phyloP scores from a whole-genome alignment of 106 monocot genomes.

The Chionographis japonica region DNA sequence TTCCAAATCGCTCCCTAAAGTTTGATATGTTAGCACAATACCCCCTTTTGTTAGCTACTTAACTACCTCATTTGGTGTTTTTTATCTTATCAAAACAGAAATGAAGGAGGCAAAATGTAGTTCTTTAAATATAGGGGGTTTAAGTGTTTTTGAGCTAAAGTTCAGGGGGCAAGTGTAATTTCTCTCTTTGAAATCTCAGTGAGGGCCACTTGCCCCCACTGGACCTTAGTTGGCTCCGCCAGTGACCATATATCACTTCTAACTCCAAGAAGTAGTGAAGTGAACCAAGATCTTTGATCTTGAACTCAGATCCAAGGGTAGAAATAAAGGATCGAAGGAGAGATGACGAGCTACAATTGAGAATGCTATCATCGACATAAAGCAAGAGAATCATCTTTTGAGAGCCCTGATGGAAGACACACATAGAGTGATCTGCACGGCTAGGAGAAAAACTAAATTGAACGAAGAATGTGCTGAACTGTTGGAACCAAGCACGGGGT shows the following conservation, averaged over 20 bases:
- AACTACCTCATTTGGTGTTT: no score
- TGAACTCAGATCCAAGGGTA: background rate
- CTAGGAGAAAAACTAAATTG: background rate
- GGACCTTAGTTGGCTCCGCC: no score
- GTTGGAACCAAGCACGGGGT: background rate
- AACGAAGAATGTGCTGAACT: background rate
- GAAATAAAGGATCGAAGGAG: background rate
- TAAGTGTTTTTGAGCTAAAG: no score
- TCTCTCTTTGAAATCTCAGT: no score
- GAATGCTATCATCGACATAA: slow-evolving; percentile 13
- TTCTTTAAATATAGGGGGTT: no score
- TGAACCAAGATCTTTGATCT: slow-evolving; percentile 8
- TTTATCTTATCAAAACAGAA: no score
- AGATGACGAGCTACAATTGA: background rate
- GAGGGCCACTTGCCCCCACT: no score
- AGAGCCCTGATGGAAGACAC: background rate
- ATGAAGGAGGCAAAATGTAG: no score
- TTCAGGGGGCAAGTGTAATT: no score
- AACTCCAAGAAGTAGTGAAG: slow-evolving; percentile 4
- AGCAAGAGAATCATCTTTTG: background rate
- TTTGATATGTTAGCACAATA: no score
- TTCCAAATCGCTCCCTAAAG: no score
- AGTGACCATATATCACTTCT: background rate
- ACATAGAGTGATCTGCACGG: background rate
- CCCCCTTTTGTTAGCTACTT: no score